Evolutionary conservation across 768 basidiomycete species (phyloP), one percentile per base, ranked within the genome.

Genomic region (Tricholoma sp.): DNA sequence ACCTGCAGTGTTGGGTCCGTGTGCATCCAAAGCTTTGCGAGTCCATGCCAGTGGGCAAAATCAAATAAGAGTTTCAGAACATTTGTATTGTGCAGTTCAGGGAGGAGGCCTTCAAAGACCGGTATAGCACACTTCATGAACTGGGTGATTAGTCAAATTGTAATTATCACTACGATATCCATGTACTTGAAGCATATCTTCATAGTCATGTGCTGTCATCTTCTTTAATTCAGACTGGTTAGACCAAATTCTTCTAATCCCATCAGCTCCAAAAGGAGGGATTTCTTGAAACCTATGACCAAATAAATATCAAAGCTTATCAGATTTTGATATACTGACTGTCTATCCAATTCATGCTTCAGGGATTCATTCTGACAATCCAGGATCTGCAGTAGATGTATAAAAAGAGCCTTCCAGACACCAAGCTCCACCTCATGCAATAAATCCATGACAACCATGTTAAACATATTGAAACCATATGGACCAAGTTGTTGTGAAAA

Each of bases 311-410:
- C 31, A 72, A 0, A 74, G 58, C 42, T 75, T 71, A 53, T n/a
- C n/a, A 73, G 58, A 55, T 76, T 73, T 50, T 76, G 76, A 59
- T 76, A 59, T 3, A 74, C 65, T 24, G 2, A 24, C 24, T 4
- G 4, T 24, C 24, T 24, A 24, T 24, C 24, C 24, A 24, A 24
- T 24, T 24, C 24, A 24, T 24, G 24, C 24, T 24, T 24, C 24
- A 24, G 24, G 24, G 24, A 24, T 24, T 24, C 4, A 24, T 24
- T 24, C 24, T 24, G 24, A 24, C 24, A 24, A 4, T 24, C 24
- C 24, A 24, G 24, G 24, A 24, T 4, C 24, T 24, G 24, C 24
- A 24, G 24, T 24, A 24, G 24, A 24, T 24, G 24, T 24, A 24
- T 24, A 24, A 24, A 24, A 24, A 24, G 24, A 24, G 24, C 24